Percentiles rank a stretch among this genome's conserved stretches.
phyloP scores from a whole-genome alignment of 495 filamentous ascomycete species.

The Entonaema liquescens region DNA sequence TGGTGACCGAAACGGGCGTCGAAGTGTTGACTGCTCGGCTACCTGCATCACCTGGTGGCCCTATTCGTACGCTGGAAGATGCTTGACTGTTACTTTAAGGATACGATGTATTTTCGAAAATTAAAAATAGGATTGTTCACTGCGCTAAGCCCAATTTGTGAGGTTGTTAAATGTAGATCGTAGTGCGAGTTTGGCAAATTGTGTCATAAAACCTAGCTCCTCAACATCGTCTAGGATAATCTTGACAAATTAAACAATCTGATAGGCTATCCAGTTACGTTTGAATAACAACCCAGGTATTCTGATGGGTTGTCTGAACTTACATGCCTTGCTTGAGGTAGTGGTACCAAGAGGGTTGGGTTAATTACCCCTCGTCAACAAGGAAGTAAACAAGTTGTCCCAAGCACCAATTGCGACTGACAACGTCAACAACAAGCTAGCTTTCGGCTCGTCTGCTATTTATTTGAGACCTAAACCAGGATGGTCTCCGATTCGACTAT shows the following conservation, averaged over 20 bases:
- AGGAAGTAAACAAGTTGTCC: constrained; percentile 19
- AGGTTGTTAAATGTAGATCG: not conserved
- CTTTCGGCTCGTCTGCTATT: not conserved
- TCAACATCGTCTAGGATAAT: not conserved
- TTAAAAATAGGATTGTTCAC: not conserved
- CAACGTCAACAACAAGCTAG: constrained; percentile 30
- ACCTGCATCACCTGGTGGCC: not conserved
- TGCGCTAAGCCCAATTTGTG: not conserved
- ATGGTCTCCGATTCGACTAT: constrained; percentile 1
- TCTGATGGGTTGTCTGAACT: not conserved
- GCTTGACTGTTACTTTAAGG: not conserved
- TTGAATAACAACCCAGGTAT: not conserved
- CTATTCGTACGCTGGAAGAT: not conserved
- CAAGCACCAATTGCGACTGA: constrained; percentile 27
- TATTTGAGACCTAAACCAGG: not conserved
- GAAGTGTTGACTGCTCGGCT: not conserved
- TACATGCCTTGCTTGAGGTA: too few species aligned
- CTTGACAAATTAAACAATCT: not conserved
- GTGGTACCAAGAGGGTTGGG: not conserved
- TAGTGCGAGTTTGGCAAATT: not conserved
- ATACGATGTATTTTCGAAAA: not conserved
- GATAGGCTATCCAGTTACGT: not conserved
- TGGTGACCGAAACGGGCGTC: not conserved
- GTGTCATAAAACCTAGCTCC: not conserved
- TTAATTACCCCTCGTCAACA: constrained; percentile 15